Conservation (phyloP, 164 flowering plant genomes). For the Magnolia changhungtana region DNA sequence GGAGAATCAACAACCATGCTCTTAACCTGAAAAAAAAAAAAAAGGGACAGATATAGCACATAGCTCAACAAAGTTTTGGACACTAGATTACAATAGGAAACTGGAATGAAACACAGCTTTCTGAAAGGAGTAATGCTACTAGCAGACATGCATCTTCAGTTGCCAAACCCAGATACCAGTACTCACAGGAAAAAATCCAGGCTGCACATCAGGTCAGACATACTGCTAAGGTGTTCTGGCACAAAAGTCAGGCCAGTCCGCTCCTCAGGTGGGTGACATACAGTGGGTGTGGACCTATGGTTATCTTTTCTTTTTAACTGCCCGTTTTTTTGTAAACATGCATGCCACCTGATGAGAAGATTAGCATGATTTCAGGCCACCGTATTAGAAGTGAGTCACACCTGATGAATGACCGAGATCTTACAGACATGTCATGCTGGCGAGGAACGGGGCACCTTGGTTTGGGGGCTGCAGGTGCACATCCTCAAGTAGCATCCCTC, state of each 20-base stretch:
- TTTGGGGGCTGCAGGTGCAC: not conserved
- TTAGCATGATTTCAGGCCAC: not conserved
- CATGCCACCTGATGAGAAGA: not conserved
- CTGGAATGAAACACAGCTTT: not conserved
- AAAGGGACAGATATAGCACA: not conserved
- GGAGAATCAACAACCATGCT: conserved; percentile 88
- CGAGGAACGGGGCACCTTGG: not conserved
- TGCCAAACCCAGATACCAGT: not conserved
- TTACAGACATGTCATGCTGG: no score
- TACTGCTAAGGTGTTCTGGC: not conserved
- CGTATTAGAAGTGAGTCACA: not conserved
- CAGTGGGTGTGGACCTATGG: not conserved
- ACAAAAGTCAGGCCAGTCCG: not conserved
- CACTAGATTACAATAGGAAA: not conserved
- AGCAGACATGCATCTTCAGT: not conserved
- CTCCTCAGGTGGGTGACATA: not conserved
- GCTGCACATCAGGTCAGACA: not conserved
- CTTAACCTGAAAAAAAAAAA: conserved; percentile 52
- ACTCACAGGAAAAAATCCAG: not conserved
- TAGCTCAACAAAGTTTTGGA: not conserved
- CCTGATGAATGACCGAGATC: not conserved
- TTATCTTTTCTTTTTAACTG: not conserved
- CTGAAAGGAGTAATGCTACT: not conserved
- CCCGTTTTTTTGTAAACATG: not conserved
- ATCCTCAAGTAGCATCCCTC: not conserved